Base-by-base conservation (phyloP, 1,284 basidiomycete species). In the Singerocomus inundabilis region DNA sequence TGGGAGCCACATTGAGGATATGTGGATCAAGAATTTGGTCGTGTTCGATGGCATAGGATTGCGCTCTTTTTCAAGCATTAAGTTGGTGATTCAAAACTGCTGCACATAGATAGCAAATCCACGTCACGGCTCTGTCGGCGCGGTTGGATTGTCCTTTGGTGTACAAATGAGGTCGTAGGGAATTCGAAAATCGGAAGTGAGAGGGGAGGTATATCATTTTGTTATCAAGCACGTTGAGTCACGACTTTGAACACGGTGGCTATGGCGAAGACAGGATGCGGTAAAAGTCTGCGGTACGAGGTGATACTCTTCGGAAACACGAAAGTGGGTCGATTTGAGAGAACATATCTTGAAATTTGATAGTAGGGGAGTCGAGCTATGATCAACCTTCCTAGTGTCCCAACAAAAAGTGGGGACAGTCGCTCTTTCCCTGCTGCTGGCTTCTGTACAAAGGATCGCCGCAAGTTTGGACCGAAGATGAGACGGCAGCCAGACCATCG, bases 291-390 rank as follows among this genome's bases (percentile, higher is more conserved):
- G n/a, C n/a, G n/a, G n/a, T n/a, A n/a, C n/a, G n/a, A n/a, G n/a
- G n/a, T n/a, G n/a, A n/a, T n/a, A 18, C 8, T 28, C 11, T 9
- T 28, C 7, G 18, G n/a, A 45, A 9, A 44, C 15, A 25, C n/a
- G n/a, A n/a, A n/a, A n/a, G n/a, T n/a, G 15, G 32, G 4, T n/a
- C 21, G 13, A 21, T 15, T 24, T 45, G 26, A 18, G 18, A 29
- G 24, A 43, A 26, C 26, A n/a, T n/a, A n/a, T n/a, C n/a, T n/a
- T n/a, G n/a, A 49, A 6, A 32, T 28, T 28, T 16, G 18, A 24
- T n/a, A n/a, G n/a, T n/a, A 18, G 5, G 13, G 26, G 13, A n/a
- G 28, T 25, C 13, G 28, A 32, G 29, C 47, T 51, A 51, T 28
- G 34, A 9, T 29, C 25, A 24, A 45, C 18, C 10, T 29, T 24